A percentile compares a stretch with the other conserved stretches of the same genome.
phyloP scores from a whole-genome alignment of 169 alveolate species.

The Plasmodium reichenowi region DNA sequence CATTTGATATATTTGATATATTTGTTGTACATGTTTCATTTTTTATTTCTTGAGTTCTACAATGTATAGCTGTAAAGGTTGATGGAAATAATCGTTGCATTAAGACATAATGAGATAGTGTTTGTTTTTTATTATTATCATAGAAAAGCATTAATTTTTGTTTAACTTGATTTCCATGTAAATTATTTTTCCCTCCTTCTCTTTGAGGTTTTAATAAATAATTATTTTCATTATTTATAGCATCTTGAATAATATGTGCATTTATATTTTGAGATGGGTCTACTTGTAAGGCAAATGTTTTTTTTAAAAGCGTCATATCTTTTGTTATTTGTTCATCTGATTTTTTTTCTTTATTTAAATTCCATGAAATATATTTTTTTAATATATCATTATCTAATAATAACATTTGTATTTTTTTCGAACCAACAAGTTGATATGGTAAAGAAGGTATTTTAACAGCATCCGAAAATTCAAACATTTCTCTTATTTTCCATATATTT shows the following conservation, averaged over 20 bases:
- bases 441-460: slow-evolving; percentile 88
- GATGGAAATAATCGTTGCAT: slow-evolving; percentile 70
- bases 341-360: slow-evolving; percentile 36
- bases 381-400: slow-evolving; percentile 78
- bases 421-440: slow-evolving; percentile 86
- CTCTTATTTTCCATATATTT: slow-evolving; percentile 82
- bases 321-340: slow-evolving; percentile 36
- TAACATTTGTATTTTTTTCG: slow-evolving; percentile 85
- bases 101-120: slow-evolving; percentile 29
- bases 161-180: slow-evolving; percentile 79
- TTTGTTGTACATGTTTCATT: slow-evolving; percentile 16
- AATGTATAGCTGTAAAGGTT: slow-evolving; percentile 30
- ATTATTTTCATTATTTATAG: slow-evolving; percentile 74
- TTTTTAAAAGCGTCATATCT: slow-evolving; percentile 46
- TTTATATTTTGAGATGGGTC: slow-evolving; percentile 44
- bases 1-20: slow-evolving; percentile 75
- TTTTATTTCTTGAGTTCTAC: slow-evolving; percentile 12
- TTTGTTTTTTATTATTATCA: slow-evolving; percentile 52
- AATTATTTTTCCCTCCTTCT: slow-evolving; percentile 91
- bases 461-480: slow-evolving; percentile 82
- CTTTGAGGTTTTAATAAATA: slow-evolving; percentile 88
- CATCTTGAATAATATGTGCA: slow-evolving; percentile 40
- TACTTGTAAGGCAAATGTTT: slow-evolving; percentile 74
- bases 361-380: slow-evolving; percentile 30
- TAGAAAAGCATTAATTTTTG: slow-evolving; percentile 71